Base-by-base conservation (phyloP, 768 basidiomycete species). In the Boletus sensibilis region DNA sequence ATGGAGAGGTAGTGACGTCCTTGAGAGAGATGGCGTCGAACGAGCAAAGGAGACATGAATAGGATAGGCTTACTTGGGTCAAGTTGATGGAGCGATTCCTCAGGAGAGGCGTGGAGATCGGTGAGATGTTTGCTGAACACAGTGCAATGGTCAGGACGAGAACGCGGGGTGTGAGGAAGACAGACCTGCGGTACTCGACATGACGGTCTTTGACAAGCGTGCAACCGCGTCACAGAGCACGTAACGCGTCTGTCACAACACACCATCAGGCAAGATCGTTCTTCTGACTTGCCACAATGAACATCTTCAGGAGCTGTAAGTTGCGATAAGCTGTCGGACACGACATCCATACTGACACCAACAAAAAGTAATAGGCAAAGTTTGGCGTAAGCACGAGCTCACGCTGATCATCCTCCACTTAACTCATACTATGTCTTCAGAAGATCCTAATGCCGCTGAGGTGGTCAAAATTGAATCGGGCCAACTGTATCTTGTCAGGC, bases 391-490 rank as follows among this genome's bases (percentile, higher is more conserved):
- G 93, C 85, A 59, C 25, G 38, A 50, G 34, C 45, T 57, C 58
- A 53, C 43, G 40, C 44, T 50, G 59, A 70, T 57, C 57, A 18
- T 41, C 60, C 25, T 45, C 38, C 44, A 12, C 53, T 51, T 20
- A 40, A 50, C 69, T 75, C 63, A 76, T 60, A 37, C 60, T 56
- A 57, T 59, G 49, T 59, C 59, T 59, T 63, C 59, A 95, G 94
- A 94, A 69, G 94, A 96, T 72, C 90, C 94, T 40, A 92, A 95
- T 73, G 92, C 93, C 51, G 85, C 93, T 33, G 96, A 98, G 74
- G 89, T 98, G 39, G 92, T 94, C 48, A 95, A 96, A 76, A 92
- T 98, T 56, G 88, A 91, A 21, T 85, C 87, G 34, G 96, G 96
- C 2, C 89, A 93, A 71, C 83, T 99, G 25, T 94, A 87, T 74